Evolutionary conservation across 1,284 basidiomycete genomes (phyloP), one percentile per base, ranked within the genome.

Genomic region (Cryptococcus deneoformans): DNA sequence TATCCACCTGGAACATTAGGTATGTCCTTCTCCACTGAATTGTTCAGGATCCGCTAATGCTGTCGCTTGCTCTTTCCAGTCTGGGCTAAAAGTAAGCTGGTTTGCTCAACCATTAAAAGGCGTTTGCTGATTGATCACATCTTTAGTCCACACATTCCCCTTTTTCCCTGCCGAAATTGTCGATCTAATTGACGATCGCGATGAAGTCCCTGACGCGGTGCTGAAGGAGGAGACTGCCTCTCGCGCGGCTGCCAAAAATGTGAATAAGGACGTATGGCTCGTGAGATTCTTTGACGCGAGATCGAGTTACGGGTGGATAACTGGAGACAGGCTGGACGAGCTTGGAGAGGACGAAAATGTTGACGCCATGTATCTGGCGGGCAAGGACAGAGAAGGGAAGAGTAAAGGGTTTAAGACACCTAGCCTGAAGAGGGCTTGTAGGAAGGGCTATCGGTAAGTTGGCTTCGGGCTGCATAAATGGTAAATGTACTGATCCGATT

Each of bases 221-320:
- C 53, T 72, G 2, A 20, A 20, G 20, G 20, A 20, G 20, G 20
- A 20, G 20, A 67, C 73, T 60, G 73, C 80, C 20, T 77, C 66
- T 50, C 56, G 47, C 7, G 56, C 40, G 2, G 12, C 43, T 1
- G 56, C 56, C 8, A 44, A 53, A 53, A 49, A 55, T 5, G 50
- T 40, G 10, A 60, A 48, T 2, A 78, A 79, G 24, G 74, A 67
- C 7, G 75, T 54, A 52, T 84, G 59, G 65, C 80, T 89, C 45
- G 81, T 90, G 14, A 83, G 83, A 52, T 91, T 88, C 76, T 89
- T 81, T 70, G 88, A 89, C 68, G 81, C 81, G 53, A 65, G 77
- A 1, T 76, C 77, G 50, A 83, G 84, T 53, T 90, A 84, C 83
- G 82, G 83, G 71, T 85, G 81, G 79, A 77, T 86, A 10, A 67